Evolutionary conservation across 1,284 basidiomycete genomes (phyloP).

Genomic region (Pascua guehoae): DNA sequence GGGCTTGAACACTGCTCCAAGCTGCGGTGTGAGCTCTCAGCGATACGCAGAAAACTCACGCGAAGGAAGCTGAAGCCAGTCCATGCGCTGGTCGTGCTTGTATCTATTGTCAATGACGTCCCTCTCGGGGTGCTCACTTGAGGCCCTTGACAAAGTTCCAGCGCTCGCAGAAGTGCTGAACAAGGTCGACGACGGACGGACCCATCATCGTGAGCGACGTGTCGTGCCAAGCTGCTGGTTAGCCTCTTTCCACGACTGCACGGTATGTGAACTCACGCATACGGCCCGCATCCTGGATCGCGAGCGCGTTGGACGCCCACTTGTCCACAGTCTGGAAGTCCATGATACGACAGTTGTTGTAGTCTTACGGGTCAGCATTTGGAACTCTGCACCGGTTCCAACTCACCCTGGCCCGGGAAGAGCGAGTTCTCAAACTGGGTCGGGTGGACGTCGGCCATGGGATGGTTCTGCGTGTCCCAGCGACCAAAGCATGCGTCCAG

Average conservation of each 20-base stretch:
- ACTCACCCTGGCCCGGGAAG: conserved; percentile 72
- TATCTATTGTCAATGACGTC: conserved; percentile 40
- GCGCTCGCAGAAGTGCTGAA: conserved; percentile 80
- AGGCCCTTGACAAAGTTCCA: conserved; percentile 51
- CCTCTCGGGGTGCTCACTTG: conserved; percentile 24
- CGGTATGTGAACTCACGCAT: conserved; percentile 35
- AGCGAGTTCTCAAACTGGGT: conserved; percentile 73
- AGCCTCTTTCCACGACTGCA: neutral
- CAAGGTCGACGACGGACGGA: conserved; percentile 77
- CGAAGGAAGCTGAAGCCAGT: conserved; percentile 74
- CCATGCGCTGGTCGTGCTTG: conserved; percentile 54
- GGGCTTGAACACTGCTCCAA: conserved; percentile 32
- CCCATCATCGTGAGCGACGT: conserved; percentile 72
- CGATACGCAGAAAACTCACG: neutral
- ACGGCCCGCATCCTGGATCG: conserved; percentile 65
- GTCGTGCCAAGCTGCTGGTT: conserved; percentile 49
- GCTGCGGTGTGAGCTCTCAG: conserved; percentile 21
- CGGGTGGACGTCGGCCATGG: conserved; percentile 84
- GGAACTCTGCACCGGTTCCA: neutral
- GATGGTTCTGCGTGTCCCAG: conserved; percentile 80
- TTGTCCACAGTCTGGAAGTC: conserved; percentile 63
- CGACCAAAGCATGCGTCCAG: conserved; percentile 81
- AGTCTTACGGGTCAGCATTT: conserved; percentile 55
- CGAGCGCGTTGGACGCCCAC: conserved; percentile 70
- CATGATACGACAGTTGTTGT: conserved; percentile 65